Evolutionary conservation across 73 alveolate species (phyloP).

Genomic region (Urostyla sp.): DNA sequence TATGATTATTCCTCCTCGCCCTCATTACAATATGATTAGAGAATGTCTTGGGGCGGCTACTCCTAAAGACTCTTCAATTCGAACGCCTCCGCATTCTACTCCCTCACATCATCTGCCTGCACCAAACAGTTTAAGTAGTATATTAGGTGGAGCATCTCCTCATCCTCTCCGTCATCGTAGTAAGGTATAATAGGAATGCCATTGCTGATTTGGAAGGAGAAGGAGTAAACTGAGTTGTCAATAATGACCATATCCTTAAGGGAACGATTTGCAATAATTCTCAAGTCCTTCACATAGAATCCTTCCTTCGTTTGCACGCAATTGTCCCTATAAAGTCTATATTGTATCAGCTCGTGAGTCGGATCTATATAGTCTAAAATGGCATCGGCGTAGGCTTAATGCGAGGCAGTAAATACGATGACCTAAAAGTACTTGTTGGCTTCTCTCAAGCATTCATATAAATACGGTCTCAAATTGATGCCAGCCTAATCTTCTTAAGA

Average conservation of each 20-base stretch:
- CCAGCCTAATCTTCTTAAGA: constrained; percentile 43
- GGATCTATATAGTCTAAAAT: constrained; percentile 57
- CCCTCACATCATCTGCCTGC: constrained; percentile 58
- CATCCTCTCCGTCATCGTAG: constrained; percentile 52
- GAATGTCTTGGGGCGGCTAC: constrained; percentile 24
- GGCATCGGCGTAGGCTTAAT: constrained; percentile 66
- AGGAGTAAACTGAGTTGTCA: constrained; percentile 58
- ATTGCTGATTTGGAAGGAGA: constrained; percentile 56
- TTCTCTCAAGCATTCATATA: constrained; percentile 48
- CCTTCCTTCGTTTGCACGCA: constrained; percentile 52
- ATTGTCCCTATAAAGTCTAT: constrained; percentile 62
- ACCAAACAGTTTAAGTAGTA: constrained; percentile 45
- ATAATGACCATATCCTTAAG: constrained; percentile 52
- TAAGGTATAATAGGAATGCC: constrained; percentile 65
- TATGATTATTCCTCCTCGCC: background rate
- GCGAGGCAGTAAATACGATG: constrained; percentile 60
- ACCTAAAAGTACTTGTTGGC: constrained; percentile 53
- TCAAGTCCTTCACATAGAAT: constrained; percentile 55
- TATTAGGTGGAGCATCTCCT: constrained; percentile 46
- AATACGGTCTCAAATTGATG: constrained; percentile 65
- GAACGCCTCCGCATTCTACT: constrained; percentile 42
- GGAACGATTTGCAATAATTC: constrained; percentile 49
- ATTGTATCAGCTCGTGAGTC: constrained; percentile 62
- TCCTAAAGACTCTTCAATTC: constrained; percentile 7
- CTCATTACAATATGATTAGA: constrained; percentile 4